phyloP scores from a whole-genome alignment of 2,329 filamentous ascomycete genomes.

The Colletotrichum tanaceti region DNA sequence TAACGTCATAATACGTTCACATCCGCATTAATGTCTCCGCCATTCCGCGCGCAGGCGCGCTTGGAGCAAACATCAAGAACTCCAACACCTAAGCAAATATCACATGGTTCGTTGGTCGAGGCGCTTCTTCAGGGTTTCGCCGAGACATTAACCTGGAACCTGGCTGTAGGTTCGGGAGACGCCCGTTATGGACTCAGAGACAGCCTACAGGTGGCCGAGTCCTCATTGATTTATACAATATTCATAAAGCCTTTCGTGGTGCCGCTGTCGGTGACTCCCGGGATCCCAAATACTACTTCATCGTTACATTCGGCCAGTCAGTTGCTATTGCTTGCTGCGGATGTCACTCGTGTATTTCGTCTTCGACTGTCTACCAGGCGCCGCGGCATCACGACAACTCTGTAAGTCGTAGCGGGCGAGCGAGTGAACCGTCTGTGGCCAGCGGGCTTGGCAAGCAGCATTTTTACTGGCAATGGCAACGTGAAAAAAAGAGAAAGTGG shows the following conservation, averaged over 20 bases:
- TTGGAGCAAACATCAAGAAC: not conserved
- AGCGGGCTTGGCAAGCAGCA: not conserved
- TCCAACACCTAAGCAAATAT: conserved; percentile 7
- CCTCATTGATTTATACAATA: no score
- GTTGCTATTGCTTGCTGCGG: no score
- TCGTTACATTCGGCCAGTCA: no score
- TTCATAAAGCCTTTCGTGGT: not conserved
- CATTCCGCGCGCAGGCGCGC: conserved; percentile 12
- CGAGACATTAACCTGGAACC: conserved; percentile 8
- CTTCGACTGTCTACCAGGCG: not conserved
- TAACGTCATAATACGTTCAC: conserved; percentile 10
- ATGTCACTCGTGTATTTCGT: no score
- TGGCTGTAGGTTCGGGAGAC: conserved; percentile 8
- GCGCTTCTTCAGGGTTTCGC: conserved; percentile 9
- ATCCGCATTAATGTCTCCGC: not conserved
- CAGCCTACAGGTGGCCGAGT: no score
- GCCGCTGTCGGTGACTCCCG: not conserved
- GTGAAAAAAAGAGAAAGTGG: no score
- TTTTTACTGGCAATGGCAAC: not conserved
- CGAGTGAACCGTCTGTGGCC: not conserved
- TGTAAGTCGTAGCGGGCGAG: conserved; percentile 1
- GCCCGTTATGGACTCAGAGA: not conserved
- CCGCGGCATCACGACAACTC: not conserved
- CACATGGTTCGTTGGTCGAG: conserved; percentile 22
- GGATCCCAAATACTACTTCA: no score